phyloP scores from a whole-genome alignment of 495 filamentous ascomycete species.

The Tuber brumale region DNA sequence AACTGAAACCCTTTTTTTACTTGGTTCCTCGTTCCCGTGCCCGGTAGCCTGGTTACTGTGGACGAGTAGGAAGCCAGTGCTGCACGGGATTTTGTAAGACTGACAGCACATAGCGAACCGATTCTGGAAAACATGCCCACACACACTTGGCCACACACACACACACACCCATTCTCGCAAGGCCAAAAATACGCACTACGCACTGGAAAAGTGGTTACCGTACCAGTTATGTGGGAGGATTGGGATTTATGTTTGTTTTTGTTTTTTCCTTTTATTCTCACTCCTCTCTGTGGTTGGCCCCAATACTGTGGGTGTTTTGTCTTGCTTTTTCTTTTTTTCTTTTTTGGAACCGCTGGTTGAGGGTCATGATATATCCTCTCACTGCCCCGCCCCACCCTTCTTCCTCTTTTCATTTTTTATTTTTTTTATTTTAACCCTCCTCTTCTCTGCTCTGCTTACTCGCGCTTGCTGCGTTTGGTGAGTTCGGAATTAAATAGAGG shows the following conservation, averaged over 20 bases:
- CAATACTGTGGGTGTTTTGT: constrained; percentile 7
- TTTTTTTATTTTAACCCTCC: too few species aligned
- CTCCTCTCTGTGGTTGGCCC: constrained; percentile 24
- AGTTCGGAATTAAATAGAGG: neutral
- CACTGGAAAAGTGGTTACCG: neutral
- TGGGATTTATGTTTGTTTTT: constrained; percentile 10
- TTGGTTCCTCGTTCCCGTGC: neutral
- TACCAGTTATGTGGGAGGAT: neutral
- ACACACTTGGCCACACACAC: neutral
- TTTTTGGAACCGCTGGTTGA: neutral
- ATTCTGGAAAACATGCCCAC: neutral
- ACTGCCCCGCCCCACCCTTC: neutral
- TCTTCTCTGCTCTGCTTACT: neutral
- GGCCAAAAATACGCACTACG: constrained; percentile 5
- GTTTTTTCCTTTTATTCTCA: constrained; percentile 5
- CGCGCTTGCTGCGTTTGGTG: constrained; percentile 6
- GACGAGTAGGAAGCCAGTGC: neutral
- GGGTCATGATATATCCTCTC: neutral
- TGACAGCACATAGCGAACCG: constrained; percentile 1
- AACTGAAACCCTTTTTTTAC: neutral
- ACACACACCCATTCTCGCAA: neutral
- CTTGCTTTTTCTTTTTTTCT: neutral
- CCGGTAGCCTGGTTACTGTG: neutral
- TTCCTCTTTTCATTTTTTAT: neutral
- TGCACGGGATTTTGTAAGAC: constrained; percentile 1